phyloP scores from a whole-genome alignment of 495 filamentous ascomycete genomes.

The Trichoderma parareesei region DNA sequence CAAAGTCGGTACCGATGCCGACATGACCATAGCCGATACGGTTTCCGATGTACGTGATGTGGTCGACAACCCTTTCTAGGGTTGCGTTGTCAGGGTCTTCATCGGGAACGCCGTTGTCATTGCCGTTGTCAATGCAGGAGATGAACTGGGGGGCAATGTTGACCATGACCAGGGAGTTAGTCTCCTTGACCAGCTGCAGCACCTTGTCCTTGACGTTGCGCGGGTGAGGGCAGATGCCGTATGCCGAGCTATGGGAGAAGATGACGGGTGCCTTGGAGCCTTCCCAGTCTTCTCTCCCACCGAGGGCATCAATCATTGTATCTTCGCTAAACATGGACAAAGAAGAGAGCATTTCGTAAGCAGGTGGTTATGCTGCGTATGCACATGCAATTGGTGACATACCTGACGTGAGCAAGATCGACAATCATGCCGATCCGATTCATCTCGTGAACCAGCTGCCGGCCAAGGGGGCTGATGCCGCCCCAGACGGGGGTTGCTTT shows the following conservation, averaged over 20 bases:
- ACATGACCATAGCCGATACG: conserved; percentile 68
- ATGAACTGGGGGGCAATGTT: conserved; percentile 78
- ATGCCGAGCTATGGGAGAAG: conserved; percentile 63
- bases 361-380: not conserved
- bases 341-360: not conserved
- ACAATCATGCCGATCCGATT: conserved; percentile 75
- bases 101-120: conserved; percentile 51
- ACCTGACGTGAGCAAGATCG: conserved; percentile 56
- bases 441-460: conserved; percentile 63
- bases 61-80: conserved; percentile 65
- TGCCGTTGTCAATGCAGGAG: conserved; percentile 49
- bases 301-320: conserved; percentile 63
- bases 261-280: conserved; percentile 61
- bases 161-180: conserved; percentile 62
- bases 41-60: conserved; percentile 61
- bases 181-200: conserved; percentile 51
- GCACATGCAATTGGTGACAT: not conserved
- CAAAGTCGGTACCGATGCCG: conserved; percentile 67
- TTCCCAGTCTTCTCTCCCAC: conserved; percentile 35
- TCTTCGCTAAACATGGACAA: conserved; percentile 36
- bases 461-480: conserved; percentile 64
- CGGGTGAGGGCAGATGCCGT: conserved; percentile 58
- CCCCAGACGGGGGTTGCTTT: conserved; percentile 46
- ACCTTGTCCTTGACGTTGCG: conserved; percentile 69
- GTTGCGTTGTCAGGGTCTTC: conserved; percentile 60